A percentile compares a stretch with the other conserved stretches of the same genome.
These are phyloP conservation scores for Ascochyta koolunga DNA, from an alignment of 2,329 filamentous ascomycete species.

Conservation along the genomic window DNA sequence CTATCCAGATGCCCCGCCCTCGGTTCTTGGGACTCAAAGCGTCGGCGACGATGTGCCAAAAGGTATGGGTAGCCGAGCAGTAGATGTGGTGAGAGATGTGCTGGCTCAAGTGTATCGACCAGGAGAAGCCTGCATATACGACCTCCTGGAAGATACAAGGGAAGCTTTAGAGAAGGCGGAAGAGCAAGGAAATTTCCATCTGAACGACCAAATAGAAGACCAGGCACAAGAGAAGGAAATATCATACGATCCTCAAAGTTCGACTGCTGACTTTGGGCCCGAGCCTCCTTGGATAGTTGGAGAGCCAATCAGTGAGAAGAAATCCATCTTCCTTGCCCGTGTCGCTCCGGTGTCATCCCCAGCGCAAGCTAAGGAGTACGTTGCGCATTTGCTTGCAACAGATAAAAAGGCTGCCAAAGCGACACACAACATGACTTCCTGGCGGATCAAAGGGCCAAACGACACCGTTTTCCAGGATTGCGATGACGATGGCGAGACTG, in stretches of 20 bases:
- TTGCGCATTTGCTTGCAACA: slow-evolving; percentile 77
- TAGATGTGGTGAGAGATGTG: slow-evolving; percentile 71
- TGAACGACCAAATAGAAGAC: slow-evolving; percentile 29
- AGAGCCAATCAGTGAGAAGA: slow-evolving; percentile 76
- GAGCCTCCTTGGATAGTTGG: slow-evolving; percentile 75
- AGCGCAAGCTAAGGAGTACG: slow-evolving; percentile 70
- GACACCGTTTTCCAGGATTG: slow-evolving; percentile 79
- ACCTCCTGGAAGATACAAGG: slow-evolving; percentile 74
- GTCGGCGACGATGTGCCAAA: slow-evolving; percentile 70
- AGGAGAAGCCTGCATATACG: slow-evolving; percentile 85
- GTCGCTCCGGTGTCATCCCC: slow-evolving; percentile 73
- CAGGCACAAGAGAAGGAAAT: slow-evolving; percentile 9
- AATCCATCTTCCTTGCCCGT: slow-evolving; percentile 85
- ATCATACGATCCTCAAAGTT: slow-evolving; percentile 5
- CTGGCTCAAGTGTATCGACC: slow-evolving; percentile 71
- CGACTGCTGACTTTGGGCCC: slow-evolving; percentile 36
- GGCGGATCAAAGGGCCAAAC: slow-evolving; percentile 73
- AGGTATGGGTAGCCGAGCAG: slow-evolving; percentile 73
- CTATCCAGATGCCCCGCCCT: slow-evolving; percentile 78
- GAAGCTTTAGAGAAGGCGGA: slow-evolving; percentile 58
- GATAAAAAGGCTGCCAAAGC: slow-evolving; percentile 86
- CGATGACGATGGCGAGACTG: slow-evolving; percentile 94
- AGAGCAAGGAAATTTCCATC: slow-evolving; percentile 34
- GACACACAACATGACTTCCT: slow-evolving; percentile 95
- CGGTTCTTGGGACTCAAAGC: slow-evolving; percentile 78